phyloP scores from a whole-genome alignment of 805 yeast genomes.

The Wickerhamiella sergipiensis region DNA sequence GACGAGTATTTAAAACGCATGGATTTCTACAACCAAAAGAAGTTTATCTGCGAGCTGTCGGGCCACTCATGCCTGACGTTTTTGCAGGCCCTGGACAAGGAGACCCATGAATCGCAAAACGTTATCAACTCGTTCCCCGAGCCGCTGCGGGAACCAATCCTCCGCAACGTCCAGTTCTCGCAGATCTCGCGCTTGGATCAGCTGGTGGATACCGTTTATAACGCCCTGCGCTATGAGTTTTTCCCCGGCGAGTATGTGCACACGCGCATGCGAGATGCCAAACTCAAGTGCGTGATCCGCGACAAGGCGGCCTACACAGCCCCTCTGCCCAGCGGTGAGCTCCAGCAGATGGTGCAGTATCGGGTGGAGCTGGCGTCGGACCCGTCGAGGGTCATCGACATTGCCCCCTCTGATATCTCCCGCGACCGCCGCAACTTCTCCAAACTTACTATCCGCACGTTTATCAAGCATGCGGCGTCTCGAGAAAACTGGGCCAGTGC shows the following conservation, averaged over 20 bases:
- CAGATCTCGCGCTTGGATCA: constrained; percentile 69
- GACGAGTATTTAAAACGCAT: constrained; percentile 50
- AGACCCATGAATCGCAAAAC: constrained; percentile 33
- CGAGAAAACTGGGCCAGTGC: constrained; percentile 80
- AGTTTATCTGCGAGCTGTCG: constrained; percentile 90
- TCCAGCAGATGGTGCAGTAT: constrained; percentile 27
- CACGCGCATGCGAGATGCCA: constrained; percentile 33
- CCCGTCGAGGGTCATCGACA: constrained; percentile 4
- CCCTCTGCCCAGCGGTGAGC: not conserved
- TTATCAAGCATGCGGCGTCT: constrained; percentile 62
- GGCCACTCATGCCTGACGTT: constrained; percentile 86
- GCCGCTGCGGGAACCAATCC: constrained; percentile 81
- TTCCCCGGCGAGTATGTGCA: constrained; percentile 83
- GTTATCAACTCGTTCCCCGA: constrained; percentile 83
- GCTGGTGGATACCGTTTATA: constrained; percentile 76
- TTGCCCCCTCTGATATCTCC: constrained; percentile 32
- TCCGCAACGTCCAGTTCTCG: constrained; percentile 71
- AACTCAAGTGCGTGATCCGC: constrained; percentile 30
- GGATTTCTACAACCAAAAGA: constrained; percentile 34
- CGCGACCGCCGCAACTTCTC: constrained; percentile 82
- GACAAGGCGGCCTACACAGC: constrained; percentile 45
- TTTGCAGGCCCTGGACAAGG: constrained; percentile 77
- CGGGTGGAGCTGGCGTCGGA: not conserved
- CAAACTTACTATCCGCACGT: constrained; percentile 79
- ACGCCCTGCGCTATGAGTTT: constrained; percentile 62